Conservation (phyloP, 257 asterid species). For the Mitragyna speciosa region DNA sequence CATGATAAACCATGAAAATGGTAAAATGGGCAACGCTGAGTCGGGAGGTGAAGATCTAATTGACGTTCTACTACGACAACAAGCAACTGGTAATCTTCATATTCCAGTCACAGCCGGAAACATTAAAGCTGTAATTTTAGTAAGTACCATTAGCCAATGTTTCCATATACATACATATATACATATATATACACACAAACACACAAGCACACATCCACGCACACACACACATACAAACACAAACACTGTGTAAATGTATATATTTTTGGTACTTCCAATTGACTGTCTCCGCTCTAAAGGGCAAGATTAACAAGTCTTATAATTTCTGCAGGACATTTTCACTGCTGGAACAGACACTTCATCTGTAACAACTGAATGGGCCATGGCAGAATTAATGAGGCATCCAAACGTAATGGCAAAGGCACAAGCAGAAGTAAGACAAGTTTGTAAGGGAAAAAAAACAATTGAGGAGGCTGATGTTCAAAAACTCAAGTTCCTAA, state of each 20-base stretch:
- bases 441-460: background rate
- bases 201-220: too few relatives aligned
- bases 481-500: background rate
- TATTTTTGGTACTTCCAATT: too few relatives aligned
- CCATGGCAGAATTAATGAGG: slow-evolving; percentile 2
- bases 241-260: too few relatives aligned
- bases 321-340: slow-evolving; percentile 4
- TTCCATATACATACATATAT: too few relatives aligned
- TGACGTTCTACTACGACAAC: background rate
- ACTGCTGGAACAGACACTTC: slow-evolving; percentile 1
- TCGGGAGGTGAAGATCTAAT: background rate
- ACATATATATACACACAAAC: too few relatives aligned
- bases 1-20: slow-evolving; percentile 17
- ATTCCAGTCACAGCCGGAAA: slow-evolving; percentile 27
- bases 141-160: background rate
- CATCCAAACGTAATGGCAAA: background rate
- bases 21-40: slow-evolving; percentile 1
- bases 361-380: background rate
- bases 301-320: too few relatives aligned
- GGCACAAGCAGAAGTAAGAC: slow-evolving; percentile 5
- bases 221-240: too few relatives aligned
- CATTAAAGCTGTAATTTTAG: slow-evolving; percentile 39
- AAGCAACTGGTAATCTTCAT: slow-evolving; percentile 20
- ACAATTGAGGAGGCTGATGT: background rate
- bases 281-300: too few relatives aligned